Percentiles rank a stretch among this genome's conserved stretches.
These are phyloP conservation scores for Acacia melanoxylon DNA, from an alignment of 306 rosid genomes.

Conservation along the genomic window DNA sequence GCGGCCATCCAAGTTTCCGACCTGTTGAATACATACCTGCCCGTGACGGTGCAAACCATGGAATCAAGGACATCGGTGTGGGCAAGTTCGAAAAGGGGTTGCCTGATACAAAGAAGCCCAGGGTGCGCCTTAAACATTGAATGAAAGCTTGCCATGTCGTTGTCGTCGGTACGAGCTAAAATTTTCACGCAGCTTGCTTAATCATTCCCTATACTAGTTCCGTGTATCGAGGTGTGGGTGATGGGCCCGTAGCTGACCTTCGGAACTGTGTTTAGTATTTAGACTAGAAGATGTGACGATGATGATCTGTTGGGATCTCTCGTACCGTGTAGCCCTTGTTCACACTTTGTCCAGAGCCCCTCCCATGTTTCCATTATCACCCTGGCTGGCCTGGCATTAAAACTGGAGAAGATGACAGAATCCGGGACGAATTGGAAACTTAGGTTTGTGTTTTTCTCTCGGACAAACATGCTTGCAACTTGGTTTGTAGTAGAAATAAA, in stretches of 20 bases:
- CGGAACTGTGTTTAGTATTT: neutral
- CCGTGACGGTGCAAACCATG: constrained; percentile 42
- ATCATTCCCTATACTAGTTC: neutral
- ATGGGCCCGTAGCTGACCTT: neutral
- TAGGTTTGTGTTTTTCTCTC: constrained; percentile 11
- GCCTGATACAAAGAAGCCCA: constrained; percentile 2
- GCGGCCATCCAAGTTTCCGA: constrained; percentile 36
- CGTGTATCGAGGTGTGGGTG: neutral
- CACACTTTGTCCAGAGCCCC: neutral
- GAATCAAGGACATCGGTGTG: neutral
- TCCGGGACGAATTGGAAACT: constrained; percentile 54
- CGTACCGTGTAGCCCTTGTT: neutral
- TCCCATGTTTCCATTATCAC: constrained; percentile 50
- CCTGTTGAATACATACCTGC: constrained; percentile 40
- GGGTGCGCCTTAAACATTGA: neutral
- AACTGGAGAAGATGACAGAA: neutral
- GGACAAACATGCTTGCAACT: neutral
- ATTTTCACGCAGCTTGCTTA: neutral
- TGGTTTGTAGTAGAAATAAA: no score
- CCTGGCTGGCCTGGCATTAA: constrained; percentile 44
- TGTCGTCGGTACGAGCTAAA: neutral
- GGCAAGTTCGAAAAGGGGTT: constrained; percentile 30
- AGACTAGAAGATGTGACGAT: neutral
- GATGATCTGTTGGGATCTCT: neutral
- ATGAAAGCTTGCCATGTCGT: neutral